Evolutionary conservation across 768 basidiomycete species (phyloP).

Genomic region (Lactifluus rugatus): DNA sequence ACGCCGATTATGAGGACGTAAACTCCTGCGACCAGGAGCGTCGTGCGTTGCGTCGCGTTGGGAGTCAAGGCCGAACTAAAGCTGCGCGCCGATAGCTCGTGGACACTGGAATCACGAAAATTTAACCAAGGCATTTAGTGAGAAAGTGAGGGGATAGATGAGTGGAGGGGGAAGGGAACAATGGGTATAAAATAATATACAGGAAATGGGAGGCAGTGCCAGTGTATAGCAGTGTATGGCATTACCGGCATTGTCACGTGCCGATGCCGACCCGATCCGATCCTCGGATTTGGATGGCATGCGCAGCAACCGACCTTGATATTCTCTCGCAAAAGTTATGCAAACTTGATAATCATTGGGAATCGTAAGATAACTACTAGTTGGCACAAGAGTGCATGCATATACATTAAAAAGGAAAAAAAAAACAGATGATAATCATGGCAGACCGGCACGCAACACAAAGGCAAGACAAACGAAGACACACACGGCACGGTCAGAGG

Average conservation of each 20-base stretch:
- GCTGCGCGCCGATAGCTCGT: conserved; percentile 21
- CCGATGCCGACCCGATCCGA: neutral
- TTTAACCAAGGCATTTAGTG: conserved; percentile 19
- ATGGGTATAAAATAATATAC: neutral
- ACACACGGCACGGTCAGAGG: conserved; percentile 14
- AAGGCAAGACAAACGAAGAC: neutral
- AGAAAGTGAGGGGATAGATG: neutral
- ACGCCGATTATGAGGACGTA: conserved; percentile 73
- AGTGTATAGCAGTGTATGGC: too few relatives aligned
- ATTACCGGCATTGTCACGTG: neutral
- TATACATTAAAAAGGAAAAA: neutral
- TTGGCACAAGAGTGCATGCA: neutral
- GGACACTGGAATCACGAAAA: neutral
- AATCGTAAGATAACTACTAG: conserved; percentile 4
- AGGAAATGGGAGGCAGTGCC: neutral
- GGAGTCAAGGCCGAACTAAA: conserved; percentile 39
- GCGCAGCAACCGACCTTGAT: neutral
- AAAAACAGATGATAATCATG: neutral
- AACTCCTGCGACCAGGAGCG: conserved; percentile 69
- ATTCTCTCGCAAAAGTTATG: too few relatives aligned
- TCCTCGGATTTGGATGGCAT: neutral
- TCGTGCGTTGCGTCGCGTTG: conserved; percentile 61
- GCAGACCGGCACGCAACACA: conserved; percentile 14
- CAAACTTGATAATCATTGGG: neutral
- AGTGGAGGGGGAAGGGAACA: neutral